Percentiles rank a stretch among this genome's conserved stretches.
Evolutionary conservation across 371 early-diverging fungal species (phyloP).

Genomic region (Mucor circinelloides): DNA sequence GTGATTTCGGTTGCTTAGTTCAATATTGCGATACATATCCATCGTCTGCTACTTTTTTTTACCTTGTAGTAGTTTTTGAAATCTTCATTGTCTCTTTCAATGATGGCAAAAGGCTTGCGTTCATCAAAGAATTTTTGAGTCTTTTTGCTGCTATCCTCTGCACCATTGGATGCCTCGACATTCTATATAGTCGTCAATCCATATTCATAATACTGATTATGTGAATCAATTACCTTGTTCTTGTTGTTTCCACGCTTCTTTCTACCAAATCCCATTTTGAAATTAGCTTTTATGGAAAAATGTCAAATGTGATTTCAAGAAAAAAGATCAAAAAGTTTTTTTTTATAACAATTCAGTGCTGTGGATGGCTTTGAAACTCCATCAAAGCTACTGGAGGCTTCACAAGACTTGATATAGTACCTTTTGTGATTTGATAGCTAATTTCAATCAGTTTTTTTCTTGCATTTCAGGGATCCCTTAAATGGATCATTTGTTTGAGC

Average conservation of each 20-base stretch:
- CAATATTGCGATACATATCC: not conserved
- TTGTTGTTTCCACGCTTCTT: conserved; percentile 20
- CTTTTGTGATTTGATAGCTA: too few relatives aligned
- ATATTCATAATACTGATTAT: not conserved
- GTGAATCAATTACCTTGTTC: conserved; percentile 3
- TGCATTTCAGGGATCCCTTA: too few relatives aligned
- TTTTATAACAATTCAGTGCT: not conserved
- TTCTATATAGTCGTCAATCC: not conserved
- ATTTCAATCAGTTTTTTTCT: too few relatives aligned
- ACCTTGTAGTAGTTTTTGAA: conserved; percentile 83
- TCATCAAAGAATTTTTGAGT: conserved; percentile 26
- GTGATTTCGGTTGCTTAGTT: not conserved
- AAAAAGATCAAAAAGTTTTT: not conserved
- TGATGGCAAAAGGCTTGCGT: conserved; percentile 34
- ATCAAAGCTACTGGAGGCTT: not conserved
- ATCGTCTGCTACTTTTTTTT: not conserved
- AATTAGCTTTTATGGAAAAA: not conserved
- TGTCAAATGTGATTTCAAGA: not conserved
- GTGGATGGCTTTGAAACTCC: conserved; percentile 2
- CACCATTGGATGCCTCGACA: not conserved
- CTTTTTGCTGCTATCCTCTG: not conserved
- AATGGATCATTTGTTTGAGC: too few relatives aligned
- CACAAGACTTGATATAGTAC: not conserved
- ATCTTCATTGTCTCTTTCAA: conserved; percentile 63
- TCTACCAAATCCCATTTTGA: conserved; percentile 20